Conservation (phyloP, 2,329 filamentous ascomycete species). For the Volutella citrinella region DNA sequence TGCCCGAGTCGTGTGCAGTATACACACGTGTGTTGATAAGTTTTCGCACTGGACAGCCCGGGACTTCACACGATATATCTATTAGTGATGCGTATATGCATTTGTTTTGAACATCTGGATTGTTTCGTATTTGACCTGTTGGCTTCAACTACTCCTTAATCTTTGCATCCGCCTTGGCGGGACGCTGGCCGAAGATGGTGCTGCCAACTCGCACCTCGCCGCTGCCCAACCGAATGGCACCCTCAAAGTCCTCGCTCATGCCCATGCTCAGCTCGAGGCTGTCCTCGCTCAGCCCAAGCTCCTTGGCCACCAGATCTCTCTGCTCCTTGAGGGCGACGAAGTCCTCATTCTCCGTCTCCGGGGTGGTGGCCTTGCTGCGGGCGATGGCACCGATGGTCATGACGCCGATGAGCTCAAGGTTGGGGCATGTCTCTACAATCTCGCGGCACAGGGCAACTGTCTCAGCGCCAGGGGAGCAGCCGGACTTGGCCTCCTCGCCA, state of each 20-base stretch:
- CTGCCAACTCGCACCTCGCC: slow-evolving; percentile 89
- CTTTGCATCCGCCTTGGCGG: slow-evolving; percentile 75
- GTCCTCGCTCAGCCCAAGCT: slow-evolving; percentile 42
- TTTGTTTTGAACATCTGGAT: too few species aligned
- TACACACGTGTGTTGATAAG: too few species aligned
- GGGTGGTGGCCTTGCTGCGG: slow-evolving; percentile 68
- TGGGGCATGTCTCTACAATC: slow-evolving; percentile 68
- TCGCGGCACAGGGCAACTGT: slow-evolving; percentile 64
- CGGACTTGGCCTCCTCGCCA: slow-evolving; percentile 81
- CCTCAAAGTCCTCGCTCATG: slow-evolving; percentile 96
- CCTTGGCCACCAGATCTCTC: slow-evolving; percentile 65
- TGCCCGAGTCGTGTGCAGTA: too few species aligned
- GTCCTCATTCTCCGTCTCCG: slow-evolving; percentile 87
- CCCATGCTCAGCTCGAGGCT: slow-evolving; percentile 92
- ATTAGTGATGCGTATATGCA: too few species aligned
- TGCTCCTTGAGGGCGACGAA: slow-evolving; percentile 68
- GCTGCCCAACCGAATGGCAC: slow-evolving; percentile 79
- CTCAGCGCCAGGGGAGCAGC: slow-evolving; percentile 65
- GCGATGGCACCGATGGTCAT: slow-evolving; percentile 99
- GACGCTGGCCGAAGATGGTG: slow-evolving; percentile 86
- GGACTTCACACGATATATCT: too few species aligned
- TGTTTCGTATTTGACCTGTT: too few species aligned
- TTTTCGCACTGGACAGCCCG: too few species aligned
- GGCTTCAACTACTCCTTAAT: slow-evolving; percentile 50
- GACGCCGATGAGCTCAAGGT: slow-evolving; percentile 72